phyloP scores from a whole-genome alignment of 495 filamentous ascomycete genomes.

The Xylaria longipes region DNA sequence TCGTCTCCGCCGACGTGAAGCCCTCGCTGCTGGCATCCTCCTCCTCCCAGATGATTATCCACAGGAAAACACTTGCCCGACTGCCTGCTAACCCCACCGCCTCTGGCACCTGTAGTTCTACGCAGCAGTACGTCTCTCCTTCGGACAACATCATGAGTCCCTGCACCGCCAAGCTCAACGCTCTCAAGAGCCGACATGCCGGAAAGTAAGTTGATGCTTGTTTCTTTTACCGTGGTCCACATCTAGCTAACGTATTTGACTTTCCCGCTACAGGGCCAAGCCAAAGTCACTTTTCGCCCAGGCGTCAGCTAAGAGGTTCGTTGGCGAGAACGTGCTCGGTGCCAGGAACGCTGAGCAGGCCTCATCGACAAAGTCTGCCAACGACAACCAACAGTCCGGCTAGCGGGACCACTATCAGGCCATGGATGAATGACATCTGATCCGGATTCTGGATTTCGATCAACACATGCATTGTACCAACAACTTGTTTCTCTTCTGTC shows the following conservation, averaged over 20 bases:
- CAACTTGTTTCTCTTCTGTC: constrained; percentile 18
- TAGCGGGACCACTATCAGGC: constrained; percentile 1
- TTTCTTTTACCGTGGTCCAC: background rate
- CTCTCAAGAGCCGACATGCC: constrained; percentile 83
- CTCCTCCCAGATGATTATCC: constrained; percentile 22
- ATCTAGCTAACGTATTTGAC: constrained; percentile 1
- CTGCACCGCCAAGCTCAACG: constrained; percentile 86
- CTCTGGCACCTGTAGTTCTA: constrained; percentile 41
- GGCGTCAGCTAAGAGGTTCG: constrained; percentile 62
- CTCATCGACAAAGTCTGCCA: background rate
- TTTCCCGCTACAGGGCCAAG: constrained; percentile 53
- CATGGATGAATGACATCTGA: background rate
- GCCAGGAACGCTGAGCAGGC: constrained; percentile 26
- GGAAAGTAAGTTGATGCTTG: constrained; percentile 59
- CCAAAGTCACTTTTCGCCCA: constrained; percentile 70
- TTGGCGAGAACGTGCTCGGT: constrained; percentile 42
- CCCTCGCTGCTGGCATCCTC: constrained; percentile 11
- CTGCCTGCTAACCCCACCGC: constrained; percentile 30
- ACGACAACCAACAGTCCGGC: background rate
- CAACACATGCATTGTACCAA: constrained; percentile 9
- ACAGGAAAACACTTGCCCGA: constrained; percentile 22
- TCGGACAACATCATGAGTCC: constrained; percentile 93
- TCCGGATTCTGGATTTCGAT: background rate
- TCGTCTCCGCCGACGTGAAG: constrained; percentile 19
- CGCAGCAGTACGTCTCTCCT: constrained; percentile 82